Evolutionary conservation across 805 yeast genomes (phyloP), one percentile per base, ranked within the genome.

Genomic region (Ogataea trehaloabstinens): DNA sequence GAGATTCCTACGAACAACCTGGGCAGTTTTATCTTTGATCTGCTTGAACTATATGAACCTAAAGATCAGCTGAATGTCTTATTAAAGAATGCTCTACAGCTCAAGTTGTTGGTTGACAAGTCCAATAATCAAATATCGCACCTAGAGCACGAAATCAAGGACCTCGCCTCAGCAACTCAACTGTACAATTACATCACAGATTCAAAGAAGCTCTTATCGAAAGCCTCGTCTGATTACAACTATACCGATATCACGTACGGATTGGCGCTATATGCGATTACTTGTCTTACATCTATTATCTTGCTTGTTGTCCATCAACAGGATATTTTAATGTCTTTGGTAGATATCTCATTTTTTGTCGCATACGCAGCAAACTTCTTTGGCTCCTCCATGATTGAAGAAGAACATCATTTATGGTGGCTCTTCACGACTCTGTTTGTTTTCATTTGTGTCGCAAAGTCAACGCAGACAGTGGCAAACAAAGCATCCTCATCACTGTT

Each of bases 331-430:
- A 22, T 38, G 41, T 20, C 49, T 4, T 46, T 43, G 8, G 52
- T 53, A 21, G 59, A 40, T 54, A 54, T 50, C 32, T 66, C 15
- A 30, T 71, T 28, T 33, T 56, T 53, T 41, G 38, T 56, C 13
- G 10, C 67, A 0, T 71, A 80, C 38, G 74, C 82, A 3, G 25
- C 68, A 0, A 71, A 86, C 0, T 71, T 82, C 47, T 87, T 90
- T 64, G 96, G 90, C 8, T 87, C 95, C 44, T 90, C 96, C 19
- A 69, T 90, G 41, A 84, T 93, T 13, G 99, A 93, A 55, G 99
- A 93, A 59, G 99, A 93, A 56, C 95, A 93, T 56, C 96, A 90
- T 56, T 60, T 90, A 13, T 93, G 99, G 99, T 93, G 95, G 86
- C 85, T 87, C 80, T 64, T 74, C 17, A 57, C 74, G 0, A 67